phyloP scores from a whole-genome alignment of 106 monocot species.

The Chionographis japonica region DNA sequence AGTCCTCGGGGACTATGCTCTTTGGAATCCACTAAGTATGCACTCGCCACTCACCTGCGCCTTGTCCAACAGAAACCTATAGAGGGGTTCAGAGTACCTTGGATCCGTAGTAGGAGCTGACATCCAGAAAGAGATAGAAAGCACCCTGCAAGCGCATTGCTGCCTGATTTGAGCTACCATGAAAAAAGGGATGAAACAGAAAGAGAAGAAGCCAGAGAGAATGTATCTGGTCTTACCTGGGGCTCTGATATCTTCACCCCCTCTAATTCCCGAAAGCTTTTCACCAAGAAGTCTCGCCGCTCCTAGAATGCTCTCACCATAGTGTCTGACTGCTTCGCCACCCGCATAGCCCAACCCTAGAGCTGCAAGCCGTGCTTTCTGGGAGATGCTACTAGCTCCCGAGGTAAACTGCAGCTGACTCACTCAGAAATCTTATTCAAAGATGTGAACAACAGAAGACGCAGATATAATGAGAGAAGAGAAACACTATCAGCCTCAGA shows the following conservation, averaged over 20 bases:
- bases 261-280: constrained; percentile 57
- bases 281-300: constrained; percentile 66
- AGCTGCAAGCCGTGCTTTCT: constrained; percentile 82
- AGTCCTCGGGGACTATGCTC: background rate
- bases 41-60: constrained; percentile 39
- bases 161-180: background rate
- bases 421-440: background rate
- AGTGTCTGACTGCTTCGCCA: constrained; percentile 60
- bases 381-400: constrained; percentile 88
- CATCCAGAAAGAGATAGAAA: constrained; percentile 81
- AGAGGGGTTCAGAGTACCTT: constrained; percentile 72
- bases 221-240: constrained; percentile 33
- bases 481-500: too few species aligned
- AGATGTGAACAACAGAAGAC: background rate
- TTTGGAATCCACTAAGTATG: background rate
- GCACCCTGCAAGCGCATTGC: constrained; percentile 55
- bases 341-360: constrained; percentile 73
- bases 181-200: background rate
- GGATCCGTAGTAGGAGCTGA: constrained; percentile 74
- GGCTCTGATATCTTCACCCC: constrained; percentile 84
- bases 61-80: constrained; percentile 67
- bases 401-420: constrained; percentile 66
- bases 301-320: constrained; percentile 87
- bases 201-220: background rate
- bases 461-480: background rate